A percentile compares a stretch with the other conserved stretches of the same genome.
phyloP scores from a whole-genome alignment of 805 yeast genomes.

The Lachancea quebecensis region DNA sequence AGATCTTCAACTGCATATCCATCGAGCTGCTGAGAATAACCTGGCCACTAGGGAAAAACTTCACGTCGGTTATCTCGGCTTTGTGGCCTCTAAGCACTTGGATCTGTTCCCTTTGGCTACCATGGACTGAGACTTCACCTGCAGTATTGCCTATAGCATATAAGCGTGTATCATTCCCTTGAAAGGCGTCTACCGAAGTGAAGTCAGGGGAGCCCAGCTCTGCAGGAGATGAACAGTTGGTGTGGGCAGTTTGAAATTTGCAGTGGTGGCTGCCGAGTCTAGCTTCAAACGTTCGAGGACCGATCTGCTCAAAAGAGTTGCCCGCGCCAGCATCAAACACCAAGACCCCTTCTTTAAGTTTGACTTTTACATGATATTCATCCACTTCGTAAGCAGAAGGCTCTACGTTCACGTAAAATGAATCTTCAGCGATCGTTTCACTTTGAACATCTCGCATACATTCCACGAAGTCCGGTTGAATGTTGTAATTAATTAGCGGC shows the following conservation, averaged over 20 bases:
- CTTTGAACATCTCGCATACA: conserved; percentile 37
- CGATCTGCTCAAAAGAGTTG: conserved; percentile 8
- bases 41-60: conserved; percentile 57
- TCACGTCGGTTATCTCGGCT: conserved; percentile 37
- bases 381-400: conserved; percentile 16
- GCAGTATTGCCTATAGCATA: conserved; percentile 30
- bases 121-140: conserved; percentile 29
- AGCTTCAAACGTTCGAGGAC: conserved; percentile 12
- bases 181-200: conserved; percentile 33
- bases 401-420: conserved; percentile 41
- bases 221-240: conserved; percentile 1
- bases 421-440: conserved; percentile 18
- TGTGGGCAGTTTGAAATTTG: conserved; percentile 10
- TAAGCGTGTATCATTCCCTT: conserved; percentile 3
- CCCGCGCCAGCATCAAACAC: conserved; percentile 14
- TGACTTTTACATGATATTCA: conserved; percentile 29
- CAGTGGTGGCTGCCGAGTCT: conserved; percentile 10
- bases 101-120: conserved; percentile 10
- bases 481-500: conserved; percentile 14
- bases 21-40: conserved; percentile 53
- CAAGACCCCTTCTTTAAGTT: conserved; percentile 10
- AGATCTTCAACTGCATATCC: conserved; percentile 54
- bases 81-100: conserved; percentile 42
- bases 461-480: conserved; percentile 42
- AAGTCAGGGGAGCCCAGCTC: conserved; percentile 12